Evolutionary conservation across 2,329 filamentous ascomycete genomes (phyloP), one percentile per base, ranked within the genome.

Genomic region (Alternaria sp.): DNA sequence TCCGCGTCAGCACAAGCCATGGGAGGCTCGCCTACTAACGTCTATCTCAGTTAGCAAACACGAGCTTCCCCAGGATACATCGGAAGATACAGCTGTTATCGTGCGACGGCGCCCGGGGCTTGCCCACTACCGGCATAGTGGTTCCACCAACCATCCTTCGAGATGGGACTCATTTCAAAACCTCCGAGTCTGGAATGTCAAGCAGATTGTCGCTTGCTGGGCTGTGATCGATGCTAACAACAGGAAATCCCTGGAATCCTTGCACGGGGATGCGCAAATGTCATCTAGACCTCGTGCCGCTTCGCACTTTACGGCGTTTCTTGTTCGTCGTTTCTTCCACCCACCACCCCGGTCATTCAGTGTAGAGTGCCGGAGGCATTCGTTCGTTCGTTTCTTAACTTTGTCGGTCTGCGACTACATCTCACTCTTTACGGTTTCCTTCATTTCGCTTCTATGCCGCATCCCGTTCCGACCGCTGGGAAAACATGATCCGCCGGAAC

Each of bases 131-230:
- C 23, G 54, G 59, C n/a, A n/a, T 61, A 53, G 54, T 66, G 61
- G 72, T 74, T 72, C 72, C 72, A 74, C 72, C 68, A 72, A 73
- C 69, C 26, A 57, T 68, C 67, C 66, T 68, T 67, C 54, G 61
- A 36, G 63, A 65, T 61, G 61, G 40, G 62, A 49, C 45, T 68
- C 63, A 72, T 70, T 68, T 72, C 63, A 47, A 32, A 46, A 26
- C 61, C 45, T 59, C 63, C 52, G 59, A 66, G 64, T 65, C 70
- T 70, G 66, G 72, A 72, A 63, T 62, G 53, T 47, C 59, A 50
- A 52, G 57, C 49, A 57, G 61, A 45, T 68, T 65, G 65, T 63
- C 64, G 63, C 61, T 65, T 62, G 52, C 62, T 58, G 63, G 63
- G 57, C 56, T 63, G 47, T 45, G 61, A 57, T 62, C 23, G 63